Conservation (phyloP, 805 yeast genomes). For the Barnettozyma wickerhamii region DNA sequence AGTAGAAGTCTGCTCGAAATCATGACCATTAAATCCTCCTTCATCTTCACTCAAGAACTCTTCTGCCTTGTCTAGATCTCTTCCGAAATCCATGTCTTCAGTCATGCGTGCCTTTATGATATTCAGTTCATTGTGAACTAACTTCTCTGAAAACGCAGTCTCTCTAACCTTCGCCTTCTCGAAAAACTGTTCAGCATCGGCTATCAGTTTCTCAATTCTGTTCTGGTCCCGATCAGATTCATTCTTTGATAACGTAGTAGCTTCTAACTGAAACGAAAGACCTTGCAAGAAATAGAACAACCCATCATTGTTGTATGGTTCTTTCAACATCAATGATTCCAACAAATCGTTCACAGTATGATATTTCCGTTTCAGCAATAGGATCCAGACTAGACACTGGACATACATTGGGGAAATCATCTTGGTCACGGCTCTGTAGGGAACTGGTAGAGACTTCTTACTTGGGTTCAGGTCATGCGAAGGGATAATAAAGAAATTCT, state of each 20-base stretch:
- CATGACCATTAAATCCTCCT: not conserved
- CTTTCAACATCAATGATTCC: slow-evolving; percentile 11
- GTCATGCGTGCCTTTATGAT: slow-evolving; percentile 11
- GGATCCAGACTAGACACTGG: slow-evolving; percentile 17
- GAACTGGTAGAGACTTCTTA: not conserved
- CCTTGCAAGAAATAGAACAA: slow-evolving; percentile 23
- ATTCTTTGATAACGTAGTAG: slow-evolving; percentile 5
- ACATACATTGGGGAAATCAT: slow-evolving; percentile 13
- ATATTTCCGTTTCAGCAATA: slow-evolving; percentile 18
- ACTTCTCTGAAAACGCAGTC: slow-evolving; percentile 17
- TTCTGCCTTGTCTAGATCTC: slow-evolving; percentile 3
- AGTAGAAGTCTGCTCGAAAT: not conserved
- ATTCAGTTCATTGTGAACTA: slow-evolving; percentile 14
- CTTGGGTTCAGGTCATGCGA: not conserved
- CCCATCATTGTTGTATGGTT: slow-evolving; percentile 23
- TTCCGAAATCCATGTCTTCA: slow-evolving; percentile 1
- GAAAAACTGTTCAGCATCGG: slow-evolving; percentile 11
- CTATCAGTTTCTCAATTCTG: slow-evolving; percentile 13
- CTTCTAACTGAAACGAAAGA: slow-evolving; percentile 20
- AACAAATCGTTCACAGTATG: slow-evolving; percentile 17
- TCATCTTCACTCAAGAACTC: not conserved
- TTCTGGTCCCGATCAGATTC: slow-evolving; percentile 3
- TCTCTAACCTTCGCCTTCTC: slow-evolving; percentile 13
- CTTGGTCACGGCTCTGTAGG: slow-evolving; percentile 15
- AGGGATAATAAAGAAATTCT: slow-evolving; percentile 9